phyloP scores from a whole-genome alignment of 225 moss, liverwort and hornwort species.

The Straminergon stramineum region DNA sequence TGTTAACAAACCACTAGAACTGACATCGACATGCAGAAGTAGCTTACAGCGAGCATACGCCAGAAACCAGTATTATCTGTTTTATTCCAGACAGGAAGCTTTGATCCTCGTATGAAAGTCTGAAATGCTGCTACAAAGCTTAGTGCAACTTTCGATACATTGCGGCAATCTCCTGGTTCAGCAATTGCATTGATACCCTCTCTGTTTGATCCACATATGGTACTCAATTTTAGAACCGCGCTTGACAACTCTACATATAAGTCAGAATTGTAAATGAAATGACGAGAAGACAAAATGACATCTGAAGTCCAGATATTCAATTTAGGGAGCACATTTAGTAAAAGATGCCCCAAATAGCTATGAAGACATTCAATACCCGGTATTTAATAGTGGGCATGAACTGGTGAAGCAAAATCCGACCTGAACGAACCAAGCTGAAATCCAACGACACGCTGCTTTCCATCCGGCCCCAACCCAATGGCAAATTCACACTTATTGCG shows the following conservation, averaged over 20 bases:
- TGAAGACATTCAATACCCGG: background rate
- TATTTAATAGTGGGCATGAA: background rate
- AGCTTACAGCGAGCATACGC: conserved; percentile 83
- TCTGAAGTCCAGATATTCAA: background rate
- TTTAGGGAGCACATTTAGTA: background rate
- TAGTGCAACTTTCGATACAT: conserved; percentile 70
- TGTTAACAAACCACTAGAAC: background rate
- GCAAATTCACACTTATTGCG: conserved; percentile 99
- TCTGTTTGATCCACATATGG: conserved; percentile 22
- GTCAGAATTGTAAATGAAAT: background rate
- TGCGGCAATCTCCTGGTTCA: conserved; percentile 83
- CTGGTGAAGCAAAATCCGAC: conserved; percentile 25
- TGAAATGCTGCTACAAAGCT: conserved; percentile 75
- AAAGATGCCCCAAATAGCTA: background rate
- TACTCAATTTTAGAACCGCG: background rate
- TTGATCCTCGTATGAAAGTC: conserved; percentile 67
- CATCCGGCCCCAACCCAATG: conserved; percentile 75
- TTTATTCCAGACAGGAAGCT: conserved; percentile 94
- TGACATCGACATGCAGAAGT: background rate
- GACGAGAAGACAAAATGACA: background rate
- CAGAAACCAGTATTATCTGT: conserved; percentile 88
- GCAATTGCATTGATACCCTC: conserved; percentile 92
- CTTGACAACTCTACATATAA: background rate
- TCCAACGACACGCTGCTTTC: conserved; percentile 89
- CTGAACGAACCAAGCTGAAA: conserved; percentile 97